Conservation (phyloP, 2,329 filamentous ascomycete genomes). For the Aquanectria penicillioides region DNA sequence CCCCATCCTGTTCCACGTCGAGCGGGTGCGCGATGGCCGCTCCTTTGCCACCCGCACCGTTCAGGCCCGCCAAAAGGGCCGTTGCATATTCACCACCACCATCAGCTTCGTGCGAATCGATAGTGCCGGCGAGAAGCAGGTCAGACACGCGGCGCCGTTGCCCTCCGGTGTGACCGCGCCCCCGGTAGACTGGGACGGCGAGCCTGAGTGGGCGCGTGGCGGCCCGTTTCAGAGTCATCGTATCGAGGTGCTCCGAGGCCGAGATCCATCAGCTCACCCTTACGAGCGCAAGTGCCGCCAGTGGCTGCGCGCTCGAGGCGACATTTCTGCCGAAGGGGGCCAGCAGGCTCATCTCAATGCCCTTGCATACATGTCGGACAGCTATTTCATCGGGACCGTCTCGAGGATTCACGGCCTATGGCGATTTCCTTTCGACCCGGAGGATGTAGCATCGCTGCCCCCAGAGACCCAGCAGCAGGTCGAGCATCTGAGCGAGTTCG, state of each 20-base stretch:
- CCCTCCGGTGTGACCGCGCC: conserved; percentile 56
- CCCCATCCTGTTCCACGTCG: conserved; percentile 94
- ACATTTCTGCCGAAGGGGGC: conserved; percentile 77
- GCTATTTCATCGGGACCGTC: conserved; percentile 92
- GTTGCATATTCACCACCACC: conserved; percentile 94
- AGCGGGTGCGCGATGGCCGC: conserved; percentile 88
- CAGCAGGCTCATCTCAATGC: conserved; percentile 85
- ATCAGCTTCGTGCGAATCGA: conserved; percentile 83
- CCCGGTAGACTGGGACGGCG: conserved; percentile 52
- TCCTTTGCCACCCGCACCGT: conserved; percentile 94
- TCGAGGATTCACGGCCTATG: conserved; percentile 83
- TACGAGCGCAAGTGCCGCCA: conserved; percentile 75
- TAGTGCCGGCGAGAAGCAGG: conserved; percentile 59
- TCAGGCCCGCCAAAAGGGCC: conserved; percentile 89
- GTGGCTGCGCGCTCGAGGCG: conserved; percentile 80
- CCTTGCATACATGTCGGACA: conserved; percentile 92
- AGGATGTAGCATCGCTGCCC: conserved; percentile 63
- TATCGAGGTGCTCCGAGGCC: conserved; percentile 51
- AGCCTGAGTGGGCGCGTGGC: conserved; percentile 61
- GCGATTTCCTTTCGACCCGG: conserved; percentile 69
- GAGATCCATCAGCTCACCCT: conserved; percentile 59
- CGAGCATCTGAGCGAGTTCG: conserved; percentile 52
- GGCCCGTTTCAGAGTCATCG: conserved; percentile 59
- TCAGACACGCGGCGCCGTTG: conserved; percentile 73
- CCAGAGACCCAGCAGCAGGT: conserved; percentile 52